Conservation (phyloP, 495 filamentous ascomycete species). For the Podospora comata region DNA sequence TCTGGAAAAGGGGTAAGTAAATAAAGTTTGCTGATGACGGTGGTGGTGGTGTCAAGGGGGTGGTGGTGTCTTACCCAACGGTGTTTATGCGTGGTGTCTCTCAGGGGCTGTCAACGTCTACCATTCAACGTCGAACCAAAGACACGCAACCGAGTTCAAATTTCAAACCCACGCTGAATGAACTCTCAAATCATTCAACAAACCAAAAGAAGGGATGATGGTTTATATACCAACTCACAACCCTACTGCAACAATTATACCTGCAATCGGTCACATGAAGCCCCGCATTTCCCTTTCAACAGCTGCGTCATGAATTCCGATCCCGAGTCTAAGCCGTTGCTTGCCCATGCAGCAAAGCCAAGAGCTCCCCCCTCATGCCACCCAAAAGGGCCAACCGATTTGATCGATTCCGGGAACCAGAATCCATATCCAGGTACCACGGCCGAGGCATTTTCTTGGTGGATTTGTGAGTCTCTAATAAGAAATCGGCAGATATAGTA, state of each 20-base stretch:
- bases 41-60: neutral
- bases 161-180: neutral
- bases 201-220: neutral
- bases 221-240: neutral
- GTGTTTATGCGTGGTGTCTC: neutral
- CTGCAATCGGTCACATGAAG: neutral
- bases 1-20: neutral
- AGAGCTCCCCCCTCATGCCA: neutral
- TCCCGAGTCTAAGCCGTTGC: neutral
- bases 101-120: neutral
- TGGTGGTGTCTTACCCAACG: neutral
- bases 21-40: neutral
- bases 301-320: neutral
- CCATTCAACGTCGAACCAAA: neutral
- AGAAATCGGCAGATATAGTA: neutral
- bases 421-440: neutral
- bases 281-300: neutral
- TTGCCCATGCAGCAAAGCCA: neutral
- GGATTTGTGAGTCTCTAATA: neutral
- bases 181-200: neutral
- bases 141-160: neutral
- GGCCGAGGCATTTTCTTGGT: neutral
- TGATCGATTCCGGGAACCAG: neutral
- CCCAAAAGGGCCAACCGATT: neutral
- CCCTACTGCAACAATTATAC: neutral